These are phyloP conservation scores for Penicillium sp. DNA, from an alignment of 2,329 filamentous ascomycete species.

Conservation along the genomic window DNA sequence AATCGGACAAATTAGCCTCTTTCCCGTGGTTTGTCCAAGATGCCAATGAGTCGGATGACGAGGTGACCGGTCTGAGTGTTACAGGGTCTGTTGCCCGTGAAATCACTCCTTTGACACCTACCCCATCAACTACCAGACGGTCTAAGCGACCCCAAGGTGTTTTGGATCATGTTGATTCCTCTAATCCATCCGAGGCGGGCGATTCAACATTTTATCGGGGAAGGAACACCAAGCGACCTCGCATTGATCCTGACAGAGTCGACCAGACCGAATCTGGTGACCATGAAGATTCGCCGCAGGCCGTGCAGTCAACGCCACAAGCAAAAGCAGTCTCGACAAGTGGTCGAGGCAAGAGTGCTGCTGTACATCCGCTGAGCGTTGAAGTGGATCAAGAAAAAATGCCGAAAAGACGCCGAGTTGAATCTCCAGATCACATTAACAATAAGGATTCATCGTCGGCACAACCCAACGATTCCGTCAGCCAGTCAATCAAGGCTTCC, in stretches of 20 bases:
- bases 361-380: constrained; percentile 5
- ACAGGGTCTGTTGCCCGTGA: not conserved
- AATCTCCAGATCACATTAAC: constrained; percentile 1
- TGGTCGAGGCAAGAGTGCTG: constrained; percentile 3
- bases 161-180: not conserved
- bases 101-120: not conserved
- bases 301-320: not conserved
- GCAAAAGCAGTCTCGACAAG: not conserved
- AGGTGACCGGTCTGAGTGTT: not conserved
- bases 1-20: constrained; percentile 30
- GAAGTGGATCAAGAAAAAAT: constrained; percentile 4
- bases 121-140: not conserved
- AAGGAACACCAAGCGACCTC: not conserved
- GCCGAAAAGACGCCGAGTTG: constrained; percentile 17
- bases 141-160: constrained; percentile 1
- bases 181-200: not conserved
- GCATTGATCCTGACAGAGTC: not conserved
- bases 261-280: not conserved
- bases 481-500: not conserved
- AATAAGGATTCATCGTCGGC: not conserved
- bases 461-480: not conserved
- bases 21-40: constrained; percentile 38
- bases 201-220: not conserved
- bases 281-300: not conserved
- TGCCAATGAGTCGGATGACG: constrained; percentile 6